Evolutionary conservation across 202 grass and related monocot genomes (phyloP).

Genomic region (Carex arenaria): DNA sequence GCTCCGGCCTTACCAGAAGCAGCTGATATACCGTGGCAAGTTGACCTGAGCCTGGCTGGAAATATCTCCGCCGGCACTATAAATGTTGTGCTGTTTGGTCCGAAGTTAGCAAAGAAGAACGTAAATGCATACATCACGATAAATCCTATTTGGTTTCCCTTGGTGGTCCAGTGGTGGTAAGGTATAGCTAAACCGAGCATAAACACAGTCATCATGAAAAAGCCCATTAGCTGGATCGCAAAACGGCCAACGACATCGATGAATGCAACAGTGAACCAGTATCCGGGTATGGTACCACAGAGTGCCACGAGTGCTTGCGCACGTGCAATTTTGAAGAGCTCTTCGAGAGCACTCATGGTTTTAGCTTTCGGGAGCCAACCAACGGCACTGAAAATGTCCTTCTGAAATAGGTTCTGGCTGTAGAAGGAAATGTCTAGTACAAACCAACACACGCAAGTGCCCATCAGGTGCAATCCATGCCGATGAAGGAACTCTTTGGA

Average conservation of each 20-base stretch:
- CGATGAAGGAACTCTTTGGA: slow-evolving; percentile 33
- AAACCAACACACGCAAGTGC: slow-evolving; percentile 47
- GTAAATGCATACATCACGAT: slow-evolving; percentile 27
- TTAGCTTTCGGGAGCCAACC: slow-evolving; percentile 40
- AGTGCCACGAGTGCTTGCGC: slow-evolving; percentile 33
- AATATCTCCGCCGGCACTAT: slow-evolving; percentile 43
- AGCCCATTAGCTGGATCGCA: slow-evolving; percentile 52
- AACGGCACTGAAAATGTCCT: slow-evolving; percentile 43
- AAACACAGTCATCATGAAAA: slow-evolving; percentile 78
- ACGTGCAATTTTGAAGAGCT: slow-evolving; percentile 39
- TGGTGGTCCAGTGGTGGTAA: slow-evolving; percentile 30
- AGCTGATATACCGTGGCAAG: slow-evolving; percentile 70
- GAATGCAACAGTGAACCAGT: slow-evolving; percentile 46
- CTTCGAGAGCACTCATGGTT: slow-evolving; percentile 50
- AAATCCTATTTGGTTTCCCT: slow-evolving; percentile 9
- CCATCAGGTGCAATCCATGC: slow-evolving; percentile 44
- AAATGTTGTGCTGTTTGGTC: slow-evolving; percentile 42
- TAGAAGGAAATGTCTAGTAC: slow-evolving; percentile 56
- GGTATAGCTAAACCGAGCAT: slow-evolving; percentile 42
- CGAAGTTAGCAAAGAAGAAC: slow-evolving; percentile 53
- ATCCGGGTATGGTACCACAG: slow-evolving; percentile 45
- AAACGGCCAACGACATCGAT: slow-evolving; percentile 45
- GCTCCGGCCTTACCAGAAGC: slow-evolving; percentile 61
- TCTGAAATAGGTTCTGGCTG: slow-evolving; percentile 57
- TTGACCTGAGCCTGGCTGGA: slow-evolving; percentile 55